A percentile compares a stretch with the other conserved stretches of the same genome.
phyloP scores from a whole-genome alignment of 257 asterid genomes.

The Paraleonurus japonicus region DNA sequence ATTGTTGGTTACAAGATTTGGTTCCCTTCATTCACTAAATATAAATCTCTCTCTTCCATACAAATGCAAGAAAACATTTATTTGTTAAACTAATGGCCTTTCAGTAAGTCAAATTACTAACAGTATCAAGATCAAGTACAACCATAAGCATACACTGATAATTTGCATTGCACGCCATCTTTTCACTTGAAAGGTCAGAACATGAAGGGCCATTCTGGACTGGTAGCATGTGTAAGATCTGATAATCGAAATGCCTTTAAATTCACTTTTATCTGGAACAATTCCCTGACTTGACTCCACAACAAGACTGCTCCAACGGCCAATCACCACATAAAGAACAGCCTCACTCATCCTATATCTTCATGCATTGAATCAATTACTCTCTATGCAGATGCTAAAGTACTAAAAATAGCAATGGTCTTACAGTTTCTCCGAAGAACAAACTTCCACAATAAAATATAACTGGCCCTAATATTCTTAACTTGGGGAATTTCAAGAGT shows the following conservation, averaged over 20 bases:
- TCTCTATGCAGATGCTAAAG: background rate
- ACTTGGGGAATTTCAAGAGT: background rate
- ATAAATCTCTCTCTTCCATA: background rate
- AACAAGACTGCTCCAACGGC: background rate
- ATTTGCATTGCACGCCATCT: background rate
- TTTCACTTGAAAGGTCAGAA: background rate
- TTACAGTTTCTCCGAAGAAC: background rate
- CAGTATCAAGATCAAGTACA: background rate
- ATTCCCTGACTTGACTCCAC: background rate
- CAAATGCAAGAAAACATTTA: background rate
- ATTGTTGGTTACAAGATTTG: background rate
- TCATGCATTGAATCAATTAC: background rate
- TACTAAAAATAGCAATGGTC: background rate
- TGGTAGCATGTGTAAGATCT: background rate
- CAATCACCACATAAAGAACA: background rate
- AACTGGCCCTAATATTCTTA: background rate
- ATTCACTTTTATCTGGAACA: background rate
- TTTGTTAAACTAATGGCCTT: background rate
- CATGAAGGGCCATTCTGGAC: background rate
- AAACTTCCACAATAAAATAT: background rate
- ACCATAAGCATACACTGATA: background rate
- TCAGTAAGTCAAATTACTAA: background rate
- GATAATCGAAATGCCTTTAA: background rate
- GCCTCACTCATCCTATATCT: background rate
- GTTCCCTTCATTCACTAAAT: background rate